A percentile compares a stretch with the other conserved stretches of the same genome.
Conservation (phyloP, 106 monocot genomes). For the Acanthochlamys bracteata region DNA sequence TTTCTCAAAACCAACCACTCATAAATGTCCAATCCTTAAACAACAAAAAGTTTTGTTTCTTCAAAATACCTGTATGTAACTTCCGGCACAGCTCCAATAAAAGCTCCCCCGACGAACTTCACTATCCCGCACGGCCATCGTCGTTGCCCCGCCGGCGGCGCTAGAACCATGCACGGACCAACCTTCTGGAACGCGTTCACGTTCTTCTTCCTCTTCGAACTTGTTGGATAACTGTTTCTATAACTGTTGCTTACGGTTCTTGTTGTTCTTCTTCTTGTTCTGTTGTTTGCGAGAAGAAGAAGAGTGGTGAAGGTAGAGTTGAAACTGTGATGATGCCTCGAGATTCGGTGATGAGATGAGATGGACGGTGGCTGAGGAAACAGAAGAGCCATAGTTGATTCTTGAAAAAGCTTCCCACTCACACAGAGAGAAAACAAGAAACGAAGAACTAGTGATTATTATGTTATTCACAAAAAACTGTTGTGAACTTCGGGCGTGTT, state of each 20-base stretch:
- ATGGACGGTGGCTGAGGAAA: neutral
- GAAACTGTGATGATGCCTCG: neutral
- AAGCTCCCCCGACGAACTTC: slow-evolving; percentile 90
- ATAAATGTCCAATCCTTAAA: too few relatives aligned
- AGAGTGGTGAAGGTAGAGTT: neutral
- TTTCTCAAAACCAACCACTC: too few relatives aligned
- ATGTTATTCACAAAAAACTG: too few relatives aligned
- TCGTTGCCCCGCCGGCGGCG: slow-evolving; percentile 50
- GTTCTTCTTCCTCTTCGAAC: slow-evolving; percentile 2
- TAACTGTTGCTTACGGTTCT: neutral
- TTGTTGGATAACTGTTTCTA: too few relatives aligned
- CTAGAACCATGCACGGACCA: slow-evolving; percentile 66
- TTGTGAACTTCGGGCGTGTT: too few relatives aligned
- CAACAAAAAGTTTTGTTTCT: too few relatives aligned
- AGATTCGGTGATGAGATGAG: neutral
- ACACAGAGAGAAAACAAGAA: too few relatives aligned
- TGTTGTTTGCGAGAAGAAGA: neutral
- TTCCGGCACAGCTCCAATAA: slow-evolving; percentile 78
- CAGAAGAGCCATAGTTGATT: too few relatives aligned
- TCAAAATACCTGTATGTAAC: slow-evolving; percentile 62
- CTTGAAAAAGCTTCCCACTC: too few relatives aligned
- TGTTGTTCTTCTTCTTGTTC: neutral
- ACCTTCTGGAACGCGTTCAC: slow-evolving; percentile 15
- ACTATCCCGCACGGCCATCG: slow-evolving; percentile 46
- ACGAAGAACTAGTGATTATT: too few relatives aligned